Base-by-base conservation (phyloP, 1,284 basidiomycete genomes). In the Ceratobasidium sp. region DNA sequence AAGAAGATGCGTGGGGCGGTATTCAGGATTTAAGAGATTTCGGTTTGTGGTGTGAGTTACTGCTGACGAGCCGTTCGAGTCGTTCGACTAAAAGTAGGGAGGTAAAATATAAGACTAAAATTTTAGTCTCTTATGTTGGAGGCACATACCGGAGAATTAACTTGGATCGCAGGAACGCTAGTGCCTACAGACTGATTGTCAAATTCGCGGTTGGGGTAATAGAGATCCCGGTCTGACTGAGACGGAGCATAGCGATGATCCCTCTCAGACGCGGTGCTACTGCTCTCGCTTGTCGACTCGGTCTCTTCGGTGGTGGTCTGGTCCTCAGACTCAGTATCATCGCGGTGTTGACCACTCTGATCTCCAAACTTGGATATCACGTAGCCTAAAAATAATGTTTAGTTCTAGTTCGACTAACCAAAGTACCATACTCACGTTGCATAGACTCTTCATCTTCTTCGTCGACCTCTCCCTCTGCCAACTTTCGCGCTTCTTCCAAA, bases 131-230 rank as follows among this genome's bases (percentile, higher is more conserved):
- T 39, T 26, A 17, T 8, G 49, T 7, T 51, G 42, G 42, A 47
- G 8, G 7, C n/a, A 63, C 69, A 33, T 73, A 73, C 69, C 37
- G 69, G 69, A 73, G 69, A 51, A n/a, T 73, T 49, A 23, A 73
- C 20, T 1, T 28, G 11, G 11, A 73, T 73, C 15, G 23, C 47
- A 20, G 69, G 69, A n/a, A 51, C 56, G 42, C 69, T 73, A 3
- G 69, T 63, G 1, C 23, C 69, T n/a, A 20, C 17, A 8, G 69
- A 73, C 45, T 37, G 69, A 28, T 73, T 63, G 31, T 73, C 69
- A 7, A 13, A 28, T 15, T 73, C 69, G 31, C 58, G 58, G 42
- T 73, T 35, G 45, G 69, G 69, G 31, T 73, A 73, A n/a, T 71
- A 69, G 15, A 69, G 53, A 1, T 69, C 67, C 26, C 49, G 47